Evolutionary conservation across 2,329 filamentous ascomycete species (phyloP), one percentile per base, ranked within the genome.

Genomic region (Pseudocercospora macadamiae): DNA sequence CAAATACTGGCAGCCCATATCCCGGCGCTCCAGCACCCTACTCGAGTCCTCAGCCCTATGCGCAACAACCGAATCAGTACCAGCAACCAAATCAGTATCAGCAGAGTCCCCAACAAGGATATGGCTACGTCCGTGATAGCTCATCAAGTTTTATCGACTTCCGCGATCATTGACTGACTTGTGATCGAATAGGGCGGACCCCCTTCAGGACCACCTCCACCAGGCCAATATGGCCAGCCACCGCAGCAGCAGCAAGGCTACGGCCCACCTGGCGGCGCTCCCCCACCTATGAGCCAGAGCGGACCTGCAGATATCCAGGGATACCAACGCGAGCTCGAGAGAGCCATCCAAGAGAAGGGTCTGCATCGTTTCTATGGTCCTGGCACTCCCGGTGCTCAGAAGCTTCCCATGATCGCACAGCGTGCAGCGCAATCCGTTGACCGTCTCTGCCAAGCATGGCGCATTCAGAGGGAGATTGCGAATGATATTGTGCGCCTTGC

Each of bases 401-500:
- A 59, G 18, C 55, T 73, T 3, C 69, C 68, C 25, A 78, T 81
- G 62, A 82, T 83, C 55, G 82, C 82, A 3, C 70, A 75, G 34
- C 76, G 76, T 37, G 82, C 81, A 12, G 72, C 76, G 3, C 70
- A 73, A 51, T 80, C 83, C 68, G 77, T 87, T 64, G 80, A 82
- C 60, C 79, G 79, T 60, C 74, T 87, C 47, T 83, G 83, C 57
- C 76, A 80, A 61, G 78, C 82, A 63, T 86, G 84, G 67, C 76
- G 77, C 56, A 78, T 87, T 49, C 80, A 80, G 6, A 79, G 79
- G 62, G 85, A 87, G 72, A 81, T 87, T 58, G 85, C 82, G 45
- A 84, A 82, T 55, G 85, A 87, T 70, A 81, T 87, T 58, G 83
- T 86, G 68, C 85, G 86, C 70, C 77, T 88, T 23, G 79, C 82